These are phyloP conservation scores for Teratosphaeriaceae sp. DNA, from an alignment of 2,329 filamentous ascomycete species.

Conservation along the genomic window DNA sequence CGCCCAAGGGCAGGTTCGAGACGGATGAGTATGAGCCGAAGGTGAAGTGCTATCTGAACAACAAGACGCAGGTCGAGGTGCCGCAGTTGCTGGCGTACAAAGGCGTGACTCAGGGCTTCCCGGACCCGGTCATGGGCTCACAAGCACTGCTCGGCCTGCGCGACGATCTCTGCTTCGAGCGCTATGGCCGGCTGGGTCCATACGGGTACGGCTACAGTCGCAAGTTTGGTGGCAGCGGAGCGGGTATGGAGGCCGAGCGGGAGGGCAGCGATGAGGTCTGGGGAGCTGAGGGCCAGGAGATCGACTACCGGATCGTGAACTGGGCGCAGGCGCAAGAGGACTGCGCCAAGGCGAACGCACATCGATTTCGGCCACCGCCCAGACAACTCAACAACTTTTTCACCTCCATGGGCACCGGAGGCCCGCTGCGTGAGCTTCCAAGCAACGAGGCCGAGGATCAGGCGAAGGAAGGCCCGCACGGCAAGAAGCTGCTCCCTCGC, in stretches of 20 bases:
- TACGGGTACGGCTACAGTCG: constrained; percentile 85
- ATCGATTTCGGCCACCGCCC: constrained; percentile 52
- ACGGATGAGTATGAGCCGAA: constrained; percentile 46
- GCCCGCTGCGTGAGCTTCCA: constrained; percentile 16
- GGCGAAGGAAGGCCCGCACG: constrained; percentile 3
- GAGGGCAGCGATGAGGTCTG: constrained; percentile 77
- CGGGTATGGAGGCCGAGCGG: constrained; percentile 76
- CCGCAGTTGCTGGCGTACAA: constrained; percentile 67
- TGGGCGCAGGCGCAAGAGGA: constrained; percentile 74
- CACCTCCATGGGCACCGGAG: constrained; percentile 32
- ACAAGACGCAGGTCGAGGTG: constrained; percentile 55
- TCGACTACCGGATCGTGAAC: constrained; percentile 70
- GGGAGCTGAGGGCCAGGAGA: constrained; percentile 53
- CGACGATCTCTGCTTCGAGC: constrained; percentile 86
- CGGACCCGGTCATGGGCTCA: constrained; percentile 77
- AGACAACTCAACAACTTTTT: constrained; percentile 33
- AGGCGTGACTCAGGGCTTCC: constrained; percentile 77
- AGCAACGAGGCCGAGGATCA: neutral
- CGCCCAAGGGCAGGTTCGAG: constrained; percentile 62
- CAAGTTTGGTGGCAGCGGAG: constrained; percentile 71
- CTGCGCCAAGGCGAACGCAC: constrained; percentile 64
- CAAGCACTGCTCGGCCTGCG: constrained; percentile 72
- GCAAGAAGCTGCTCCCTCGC: constrained; percentile 41
- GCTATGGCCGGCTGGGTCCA: constrained; percentile 78
- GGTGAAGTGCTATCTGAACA: constrained; percentile 73